Base-by-base conservation (phyloP, 2,329 filamentous ascomycete species). In the Dactylonectria estremocensis region DNA sequence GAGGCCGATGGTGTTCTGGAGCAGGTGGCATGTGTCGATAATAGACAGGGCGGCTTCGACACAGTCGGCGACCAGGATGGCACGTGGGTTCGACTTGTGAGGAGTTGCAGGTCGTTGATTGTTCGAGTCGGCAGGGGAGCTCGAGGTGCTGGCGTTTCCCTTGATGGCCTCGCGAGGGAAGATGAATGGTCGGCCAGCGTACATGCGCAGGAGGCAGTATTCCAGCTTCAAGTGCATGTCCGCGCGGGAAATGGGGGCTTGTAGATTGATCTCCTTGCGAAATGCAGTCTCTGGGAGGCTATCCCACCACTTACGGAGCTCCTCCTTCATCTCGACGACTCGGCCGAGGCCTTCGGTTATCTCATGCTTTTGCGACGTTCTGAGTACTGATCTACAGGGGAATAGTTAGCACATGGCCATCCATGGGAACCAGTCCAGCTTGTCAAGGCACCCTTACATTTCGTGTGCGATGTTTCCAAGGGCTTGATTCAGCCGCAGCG, bases 171-270 rank as follows among this genome's bases (percentile, higher is more conserved):
- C 72, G 14, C 75, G 72, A 53, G 78, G 80, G 67, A 88, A 85
- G 20, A 88, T 82, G 70, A 89, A 88, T 2, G 85, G 84, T 2
- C 87, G 83, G 16, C 87, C 87, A 58, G 87, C 82, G 66, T 87
- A 88, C 73, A 88, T 85, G 49, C 86, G 81, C 3, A 86, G 81
- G 49, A 88, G 79, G 70, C 86, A 86, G 72, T 87, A 87, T 66
- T 87, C 86, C 3, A 88, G 79, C 61, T 84, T 83, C 9, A 88
- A 75, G 63, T 88, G 87, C 45, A 86, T 83, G 49, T 85, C 84
- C 5, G 83, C 81, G 10, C 86, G 84, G 60, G 84, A 85, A 5
- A 83, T 75, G 3, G 80, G 78, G 3, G 80, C 78, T 5, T 77
- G 73, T 1, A 84, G 79, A 22, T 80, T 81, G 13, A 84, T 77